Evolutionary conservation across 2,329 filamentous ascomycete genomes (phyloP), one percentile per base, ranked within the genome.

Genomic region (Fusarium temperatum): DNA sequence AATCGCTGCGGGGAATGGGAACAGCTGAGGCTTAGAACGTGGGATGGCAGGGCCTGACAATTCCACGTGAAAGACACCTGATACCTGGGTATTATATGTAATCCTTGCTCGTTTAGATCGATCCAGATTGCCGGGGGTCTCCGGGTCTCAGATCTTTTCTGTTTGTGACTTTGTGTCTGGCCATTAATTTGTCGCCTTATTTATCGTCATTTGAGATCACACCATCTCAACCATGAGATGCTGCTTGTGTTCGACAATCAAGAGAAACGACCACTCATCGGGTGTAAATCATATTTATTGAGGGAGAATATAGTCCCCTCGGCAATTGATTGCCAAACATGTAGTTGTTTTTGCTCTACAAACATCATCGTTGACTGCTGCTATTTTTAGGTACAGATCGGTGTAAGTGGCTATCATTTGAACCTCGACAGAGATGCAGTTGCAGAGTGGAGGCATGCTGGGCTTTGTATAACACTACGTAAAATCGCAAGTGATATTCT

Each of bases 1-100:
- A n/a, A n/a, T n/a, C n/a, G n/a, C n/a, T n/a, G 68, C 66, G 70
- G 74, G 70, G 73, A 65, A 55, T 39, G 5, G 35, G 20, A 41
- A 60, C 30, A 67, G 56, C 36, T 68, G 45, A 42, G 26, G 22
- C 36, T 41, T 6, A 56, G 44, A 32, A 35, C 24, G 51, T 63
- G 50, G 56, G 39, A 63, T 68, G 54, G 18, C 35, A 18, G 17
- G 35, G 35, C 35, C 1, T 36, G 9, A 55, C 15, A 30, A 55
- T 42, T 44, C 39, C 50, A 57, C 22, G 39, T 62, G 59, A 62
- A 24, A 44, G 51, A 28, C 38, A 10, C 32, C 11, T 30, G 56
- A 59, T 11, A 24, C 4, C 26, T 45, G 32, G 14, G 32, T 17
- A 35, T 13, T 30, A 14, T 18, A 22, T 22, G 14, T 28, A 51